Evolutionary conservation across 2,329 filamentous ascomycete genomes (phyloP).

Genomic region (Leptodontidium sp.): DNA sequence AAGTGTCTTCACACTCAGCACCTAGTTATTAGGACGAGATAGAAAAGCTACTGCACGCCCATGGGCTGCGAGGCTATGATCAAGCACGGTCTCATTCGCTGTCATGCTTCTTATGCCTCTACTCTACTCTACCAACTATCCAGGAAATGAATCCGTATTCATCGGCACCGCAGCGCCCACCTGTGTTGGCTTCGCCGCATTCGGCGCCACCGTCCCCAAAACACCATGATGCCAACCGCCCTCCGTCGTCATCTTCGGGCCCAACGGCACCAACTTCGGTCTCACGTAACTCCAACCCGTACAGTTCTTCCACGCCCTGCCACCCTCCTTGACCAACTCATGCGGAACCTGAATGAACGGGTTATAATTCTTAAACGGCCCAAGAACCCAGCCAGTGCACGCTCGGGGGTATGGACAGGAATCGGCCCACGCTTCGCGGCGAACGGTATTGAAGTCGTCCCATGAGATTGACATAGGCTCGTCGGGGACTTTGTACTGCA

Average conservation of each 20-base stretch:
- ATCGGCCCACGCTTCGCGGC: neutral
- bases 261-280: conserved; percentile 5
- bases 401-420: conserved; percentile 1
- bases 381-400: neutral
- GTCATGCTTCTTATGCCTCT: neutral
- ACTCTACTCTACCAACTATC: neutral
- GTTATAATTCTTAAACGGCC: conserved; percentile 4
- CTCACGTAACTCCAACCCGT: conserved; percentile 7
- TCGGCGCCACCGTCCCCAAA: conserved; percentile 1
- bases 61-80: neutral
- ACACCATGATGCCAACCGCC: conserved; percentile 1
- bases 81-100: neutral
- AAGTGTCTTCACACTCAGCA: no score
- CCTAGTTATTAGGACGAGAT: neutral
- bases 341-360: neutral
- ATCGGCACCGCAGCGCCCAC: neutral
- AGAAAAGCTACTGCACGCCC: neutral
- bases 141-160: conserved; percentile 1
- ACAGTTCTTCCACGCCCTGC: neutral
- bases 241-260: neutral
- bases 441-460: conserved; percentile 6
- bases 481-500: conserved; percentile 2
- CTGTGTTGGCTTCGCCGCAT: neutral
- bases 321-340: neutral
- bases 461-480: neutral